Base-by-base conservation (phyloP, 2,329 filamentous ascomycete genomes). In the Phyllosticta citribraziliensis region DNA sequence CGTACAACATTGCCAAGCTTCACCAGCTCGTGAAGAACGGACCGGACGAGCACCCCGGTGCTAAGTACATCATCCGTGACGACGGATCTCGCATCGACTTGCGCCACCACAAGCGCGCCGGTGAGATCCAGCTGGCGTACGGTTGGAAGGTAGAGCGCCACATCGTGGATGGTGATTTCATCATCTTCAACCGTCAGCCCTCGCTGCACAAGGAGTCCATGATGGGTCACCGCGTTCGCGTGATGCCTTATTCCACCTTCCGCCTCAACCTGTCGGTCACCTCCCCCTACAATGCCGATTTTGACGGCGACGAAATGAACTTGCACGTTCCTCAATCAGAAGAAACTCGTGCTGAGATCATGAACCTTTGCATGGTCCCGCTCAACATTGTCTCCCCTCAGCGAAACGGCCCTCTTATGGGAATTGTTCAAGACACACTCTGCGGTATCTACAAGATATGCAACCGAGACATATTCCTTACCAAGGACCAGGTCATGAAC, bases 241-340 rank as follows among this genome's bases (percentile, higher is more conserved):
- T 99, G 64, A 97, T 99, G 92, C 94, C 94, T 2, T 99, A 96
- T 75, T 99, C 94, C 5, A 99, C 94, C 1, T 99, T 99, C 81
- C 88, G 94, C 65, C 83, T 99, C 55, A 99, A 99, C 71, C 76
- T 99, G 67, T 99, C 94, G 0, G 94, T 99, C 70, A 99, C 95
- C 0, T 96, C 92, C 27, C 94, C 94, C 0, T 99, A 99, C 81
- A 99, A 99, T 78, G 94, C 94, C 69, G 94, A 99, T 89, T 99
- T 99, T 78, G 94, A 99, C 72, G 94, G 94, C 78, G 94, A 99
- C 74, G 94, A 99, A 77, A 99, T 99, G 94, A 99, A 99, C 73
- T 85, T 99, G 78, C 94, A 99, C 83, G 95, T 99, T 58, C 95
- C 94, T 3, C 94, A 99, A 72, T 94, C 89, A 47, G 92, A 99